Evolutionary conservation across 176 grass and related monocot genomes (phyloP).

Genomic region (Echinochloa phyllopogon): DNA sequence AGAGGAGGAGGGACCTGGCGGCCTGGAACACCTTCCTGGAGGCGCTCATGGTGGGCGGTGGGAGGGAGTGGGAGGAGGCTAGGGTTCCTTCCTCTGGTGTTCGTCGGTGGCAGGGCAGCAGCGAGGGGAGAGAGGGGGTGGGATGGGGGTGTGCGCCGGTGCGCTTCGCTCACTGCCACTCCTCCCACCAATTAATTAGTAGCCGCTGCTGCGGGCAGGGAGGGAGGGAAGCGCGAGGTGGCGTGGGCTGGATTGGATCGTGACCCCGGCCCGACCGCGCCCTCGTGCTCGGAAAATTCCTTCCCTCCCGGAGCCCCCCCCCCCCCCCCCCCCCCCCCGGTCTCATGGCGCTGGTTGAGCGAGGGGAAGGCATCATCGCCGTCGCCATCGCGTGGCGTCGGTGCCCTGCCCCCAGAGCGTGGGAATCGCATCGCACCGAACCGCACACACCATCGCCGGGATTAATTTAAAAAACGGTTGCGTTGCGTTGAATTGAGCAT

Average conservation of each 20-base stretch:
- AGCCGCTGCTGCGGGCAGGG: background rate
- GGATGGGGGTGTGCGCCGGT: background rate
- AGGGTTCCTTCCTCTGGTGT: background rate
- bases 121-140: background rate
- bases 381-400: no score
- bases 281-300: no score
- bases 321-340: no score
- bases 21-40: conserved; percentile 57
- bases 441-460: no score
- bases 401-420: background rate
- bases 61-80: background rate
- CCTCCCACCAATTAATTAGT: background rate
- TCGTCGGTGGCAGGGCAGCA: background rate
- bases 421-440: background rate
- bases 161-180: background rate
- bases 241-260: no score
- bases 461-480: background rate
- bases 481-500: background rate
- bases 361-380: no score
- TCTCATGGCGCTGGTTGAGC: no score
- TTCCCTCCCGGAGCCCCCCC: no score
- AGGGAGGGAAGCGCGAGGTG: background rate
- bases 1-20: conserved; percentile 54
- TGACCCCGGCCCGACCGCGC: no score
- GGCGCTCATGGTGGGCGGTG: conserved; percentile 20